These are phyloP conservation scores for Fusarium sp. DNA, from an alignment of 2,329 filamentous ascomycete genomes.

Conservation along the genomic window DNA sequence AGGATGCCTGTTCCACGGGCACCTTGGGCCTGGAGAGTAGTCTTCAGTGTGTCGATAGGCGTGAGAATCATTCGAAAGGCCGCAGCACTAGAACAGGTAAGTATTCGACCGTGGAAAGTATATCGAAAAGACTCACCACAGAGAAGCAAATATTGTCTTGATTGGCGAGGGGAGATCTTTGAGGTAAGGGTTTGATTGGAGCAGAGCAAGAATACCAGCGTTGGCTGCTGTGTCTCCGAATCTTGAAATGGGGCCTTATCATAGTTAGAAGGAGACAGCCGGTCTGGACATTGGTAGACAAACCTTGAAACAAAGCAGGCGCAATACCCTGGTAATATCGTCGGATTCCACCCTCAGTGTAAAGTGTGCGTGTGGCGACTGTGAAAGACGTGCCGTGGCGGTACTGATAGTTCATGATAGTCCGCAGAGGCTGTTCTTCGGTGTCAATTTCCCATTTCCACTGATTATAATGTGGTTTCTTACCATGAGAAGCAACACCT, in stretches of 20 bases:
- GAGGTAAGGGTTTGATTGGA: constrained; percentile 62
- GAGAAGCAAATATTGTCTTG: constrained; percentile 62
- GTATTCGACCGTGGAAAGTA: too few relatives aligned
- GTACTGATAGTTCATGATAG: constrained; percentile 66
- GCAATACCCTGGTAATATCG: constrained; percentile 62
- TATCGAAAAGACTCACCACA: constrained; percentile 55
- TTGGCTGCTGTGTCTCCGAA: constrained; percentile 65
- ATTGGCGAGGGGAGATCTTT: constrained; percentile 58
- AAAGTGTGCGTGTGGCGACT: constrained; percentile 56
- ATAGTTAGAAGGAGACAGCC: not conserved
- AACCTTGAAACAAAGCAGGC: constrained; percentile 62
- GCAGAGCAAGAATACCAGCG: constrained; percentile 62
- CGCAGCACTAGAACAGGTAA: constrained; percentile 54
- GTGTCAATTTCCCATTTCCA: not conserved
- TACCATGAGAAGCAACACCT: constrained; percentile 63
- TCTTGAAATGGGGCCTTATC: constrained; percentile 58
- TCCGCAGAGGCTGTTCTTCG: constrained; percentile 57
- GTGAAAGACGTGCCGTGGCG: constrained; percentile 60
- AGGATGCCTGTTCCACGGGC: constrained; percentile 58
- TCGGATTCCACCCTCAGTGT: constrained; percentile 57
- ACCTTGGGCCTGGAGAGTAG: constrained; percentile 63
- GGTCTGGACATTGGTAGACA: rapidly evolving
- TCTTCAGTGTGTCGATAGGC: constrained; percentile 64
- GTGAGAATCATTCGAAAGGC: constrained; percentile 63
- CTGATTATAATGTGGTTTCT: rapidly evolving